Percentiles rank a stretch among this genome's conserved stretches.
These are phyloP conservation scores for Aspergillus campestris DNA, from an alignment of 495 filamentous ascomycete species.

Conservation along the genomic window DNA sequence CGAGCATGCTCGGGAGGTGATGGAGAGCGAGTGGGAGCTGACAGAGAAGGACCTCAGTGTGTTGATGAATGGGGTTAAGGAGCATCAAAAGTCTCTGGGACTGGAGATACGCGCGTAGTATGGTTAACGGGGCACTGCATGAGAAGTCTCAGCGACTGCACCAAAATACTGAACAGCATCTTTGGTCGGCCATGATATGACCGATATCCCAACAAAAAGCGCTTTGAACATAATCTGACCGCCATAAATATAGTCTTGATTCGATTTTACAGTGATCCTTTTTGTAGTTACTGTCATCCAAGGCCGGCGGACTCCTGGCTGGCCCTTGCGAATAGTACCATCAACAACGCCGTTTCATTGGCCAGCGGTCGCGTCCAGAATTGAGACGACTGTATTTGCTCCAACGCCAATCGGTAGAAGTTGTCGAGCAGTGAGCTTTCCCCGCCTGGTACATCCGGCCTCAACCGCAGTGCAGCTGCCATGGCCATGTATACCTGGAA, in stretches of 20 bases:
- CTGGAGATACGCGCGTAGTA: not conserved
- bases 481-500: slow-evolving; percentile 15
- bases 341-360: slow-evolving; percentile 3
- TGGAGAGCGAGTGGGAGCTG: slow-evolving; percentile 16
- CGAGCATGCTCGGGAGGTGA: slow-evolving; percentile 4
- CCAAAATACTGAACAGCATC: not conserved
- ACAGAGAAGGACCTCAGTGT: slow-evolving; percentile 13
- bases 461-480: slow-evolving; percentile 8
- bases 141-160: not conserved
- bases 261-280: too few relatives aligned
- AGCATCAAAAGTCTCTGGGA: slow-evolving; percentile 4
- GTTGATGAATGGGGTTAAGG: slow-evolving; percentile 7
- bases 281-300: not conserved
- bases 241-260: too few relatives aligned
- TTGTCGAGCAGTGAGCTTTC: slow-evolving; percentile 1
- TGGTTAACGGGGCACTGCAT: not conserved
- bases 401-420: slow-evolving; percentile 10
- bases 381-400: slow-evolving; percentile 1
- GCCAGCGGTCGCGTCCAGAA: slow-evolving; percentile 8
- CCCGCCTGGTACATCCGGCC: not conserved
- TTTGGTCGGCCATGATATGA: too few relatives aligned
- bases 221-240: too few relatives aligned
- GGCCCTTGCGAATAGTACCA: slow-evolving; percentile 5
- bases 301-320: not conserved
- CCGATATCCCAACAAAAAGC: too few relatives aligned